phyloP scores from a whole-genome alignment of 2,329 filamentous ascomycete species.

The Cadophora luteo-olivacea region DNA sequence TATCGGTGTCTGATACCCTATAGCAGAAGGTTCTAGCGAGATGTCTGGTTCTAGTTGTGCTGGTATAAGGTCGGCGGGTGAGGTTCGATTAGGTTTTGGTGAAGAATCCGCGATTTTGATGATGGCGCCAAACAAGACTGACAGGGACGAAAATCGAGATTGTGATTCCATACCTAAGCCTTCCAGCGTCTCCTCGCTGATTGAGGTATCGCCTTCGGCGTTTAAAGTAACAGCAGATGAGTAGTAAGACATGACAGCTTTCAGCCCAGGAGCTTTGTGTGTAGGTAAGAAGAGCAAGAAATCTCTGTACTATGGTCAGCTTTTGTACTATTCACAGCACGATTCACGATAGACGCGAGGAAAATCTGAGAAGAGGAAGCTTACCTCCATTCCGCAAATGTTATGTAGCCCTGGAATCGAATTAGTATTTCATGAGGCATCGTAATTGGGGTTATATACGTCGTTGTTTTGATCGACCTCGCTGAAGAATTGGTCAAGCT shows the following conservation, averaged over 20 bases:
- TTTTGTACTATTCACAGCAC: not conserved
- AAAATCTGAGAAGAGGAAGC: constrained; percentile 40
- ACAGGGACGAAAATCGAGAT: constrained; percentile 68
- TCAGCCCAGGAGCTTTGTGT: constrained; percentile 71
- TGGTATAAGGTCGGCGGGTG: not conserved
- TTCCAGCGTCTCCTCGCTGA: constrained; percentile 89
- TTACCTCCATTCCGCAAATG: constrained; percentile 96
- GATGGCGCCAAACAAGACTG: constrained; percentile 78
- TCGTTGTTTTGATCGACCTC: constrained; percentile 92
- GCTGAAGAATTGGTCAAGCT: constrained; percentile 84
- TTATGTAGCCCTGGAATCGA: constrained; percentile 67
- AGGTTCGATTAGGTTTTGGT: constrained; percentile 32
- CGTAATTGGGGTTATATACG: constrained; percentile 33
- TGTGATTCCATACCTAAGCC: constrained; percentile 86
- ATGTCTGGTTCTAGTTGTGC: constrained; percentile 19
- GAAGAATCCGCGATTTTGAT: constrained; percentile 64
- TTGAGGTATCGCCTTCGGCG: constrained; percentile 89
- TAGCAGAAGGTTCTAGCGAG: constrained; percentile 13
- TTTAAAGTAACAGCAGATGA: constrained; percentile 87
- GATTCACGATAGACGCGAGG: not conserved
- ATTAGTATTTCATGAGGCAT: constrained; percentile 8
- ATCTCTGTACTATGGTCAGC: constrained; percentile 62
- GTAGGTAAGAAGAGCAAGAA: constrained; percentile 89
- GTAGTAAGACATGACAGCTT: constrained; percentile 89
- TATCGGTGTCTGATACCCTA: constrained; percentile 26